Evolutionary conservation across 2,329 filamentous ascomycete genomes (phyloP), one percentile per base, ranked within the genome.

Genomic region (Intubia oerlemansii): DNA sequence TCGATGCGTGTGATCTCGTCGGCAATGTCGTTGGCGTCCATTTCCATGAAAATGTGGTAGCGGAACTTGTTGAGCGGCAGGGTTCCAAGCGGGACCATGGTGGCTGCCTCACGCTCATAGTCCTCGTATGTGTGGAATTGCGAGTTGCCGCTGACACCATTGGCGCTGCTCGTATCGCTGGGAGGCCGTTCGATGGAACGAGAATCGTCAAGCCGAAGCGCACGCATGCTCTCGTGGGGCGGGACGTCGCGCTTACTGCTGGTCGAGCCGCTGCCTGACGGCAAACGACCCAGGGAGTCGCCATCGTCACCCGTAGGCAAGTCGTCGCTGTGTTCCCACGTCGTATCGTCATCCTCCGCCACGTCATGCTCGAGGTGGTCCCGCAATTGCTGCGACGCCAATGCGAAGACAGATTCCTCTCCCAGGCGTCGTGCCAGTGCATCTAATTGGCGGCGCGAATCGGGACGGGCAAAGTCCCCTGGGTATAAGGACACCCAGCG

Each of bases 1-100:
- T 98, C 88, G 31, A 98, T 91, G 35, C 85, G 66, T 4, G 88
- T 95, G 42, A 98, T 64, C 49, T 98, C 88, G 34, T 76, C 73
- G 11, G 85, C 85, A 39, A 95, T 74, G 27, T 81, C 68, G 35
- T 91, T 79, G 30, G 90, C 76, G 1, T 77, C 62, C 15, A 75
- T 74, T 20, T 79, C 77, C 73, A 95, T 91, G 39, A 95, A 78
- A 29, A 76, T 69, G 39, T 84, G 80, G 59, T 88, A 98, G 34
- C 88, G 77, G 24, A 74, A 59, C 48, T 95, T 95, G 39, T 72
- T 78, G 35, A 92, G 62, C 2, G 71, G 64, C 30, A 76, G 56
- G 21, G 63, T 69, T 1, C 71, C 66, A 23, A 65, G 66, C 0
- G 85, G 72, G 27, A 77, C 66, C 42, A 93, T 60, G 3, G 59